phyloP scores from a whole-genome alignment of 306 rosid species.

The Quercus gilva region DNA sequence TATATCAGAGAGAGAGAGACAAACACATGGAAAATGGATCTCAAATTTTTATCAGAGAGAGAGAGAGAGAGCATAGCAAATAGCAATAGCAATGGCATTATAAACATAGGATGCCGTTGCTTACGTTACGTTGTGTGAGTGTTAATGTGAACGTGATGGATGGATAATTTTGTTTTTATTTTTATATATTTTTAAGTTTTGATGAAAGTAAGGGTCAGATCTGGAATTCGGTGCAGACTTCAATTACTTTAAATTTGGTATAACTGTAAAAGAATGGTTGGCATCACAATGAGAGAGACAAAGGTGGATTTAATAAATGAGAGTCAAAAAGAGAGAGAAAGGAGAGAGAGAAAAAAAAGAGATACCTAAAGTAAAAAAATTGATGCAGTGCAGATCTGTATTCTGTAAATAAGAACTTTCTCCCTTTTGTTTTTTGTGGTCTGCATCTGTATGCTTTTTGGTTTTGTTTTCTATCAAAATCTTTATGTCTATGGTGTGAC shows the following conservation, averaged over 20 bases:
- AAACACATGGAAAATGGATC: conserved; percentile 2
- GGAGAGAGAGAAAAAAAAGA: not conserved
- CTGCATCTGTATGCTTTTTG: not conserved
- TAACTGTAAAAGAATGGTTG: not conserved
- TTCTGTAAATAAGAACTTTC: not conserved
- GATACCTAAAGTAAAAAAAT: not conserved
- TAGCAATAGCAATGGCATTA: not conserved
- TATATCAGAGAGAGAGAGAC: not conserved
- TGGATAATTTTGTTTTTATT: not conserved
- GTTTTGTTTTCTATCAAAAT: not conserved
- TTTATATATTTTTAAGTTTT: not conserved
- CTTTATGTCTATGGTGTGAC: not conserved
- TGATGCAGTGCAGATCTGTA: not conserved
- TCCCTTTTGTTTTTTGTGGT: not conserved
- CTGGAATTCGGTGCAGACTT: not conserved
- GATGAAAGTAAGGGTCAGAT: not conserved
- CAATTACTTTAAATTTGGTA: not conserved
- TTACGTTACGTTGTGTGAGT: too few relatives aligned
- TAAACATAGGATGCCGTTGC: not conserved
- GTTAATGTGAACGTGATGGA: not conserved
- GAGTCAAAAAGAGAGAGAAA: not conserved
- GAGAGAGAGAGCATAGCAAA: not conserved
- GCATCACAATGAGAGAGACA: not conserved
- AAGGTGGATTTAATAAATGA: not conserved
- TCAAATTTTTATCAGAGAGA: conserved; percentile 4